phyloP scores from a whole-genome alignment of 2,329 filamentous ascomycete genomes.

The Graphilbum fragrans region DNA sequence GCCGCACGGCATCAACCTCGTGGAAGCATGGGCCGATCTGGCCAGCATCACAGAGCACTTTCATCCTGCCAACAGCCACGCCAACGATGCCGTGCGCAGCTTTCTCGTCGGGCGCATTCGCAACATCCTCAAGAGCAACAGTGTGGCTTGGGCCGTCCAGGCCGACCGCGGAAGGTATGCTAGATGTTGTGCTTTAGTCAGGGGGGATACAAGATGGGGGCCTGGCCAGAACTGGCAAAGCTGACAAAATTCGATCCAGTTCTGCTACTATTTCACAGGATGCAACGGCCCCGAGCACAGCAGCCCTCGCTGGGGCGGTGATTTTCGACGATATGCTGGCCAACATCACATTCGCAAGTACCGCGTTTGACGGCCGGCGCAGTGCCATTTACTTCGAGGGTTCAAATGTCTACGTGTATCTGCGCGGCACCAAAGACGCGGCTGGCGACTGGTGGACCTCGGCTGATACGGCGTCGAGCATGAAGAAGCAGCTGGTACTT shows the following conservation, averaged over 20 bases:
- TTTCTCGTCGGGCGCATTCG: slow-evolving; percentile 64
- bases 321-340: slow-evolving; percentile 70
- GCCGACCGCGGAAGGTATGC: slow-evolving; percentile 6
- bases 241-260: no score
- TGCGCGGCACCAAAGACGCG: slow-evolving; percentile 68
- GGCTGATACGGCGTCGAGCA: slow-evolving; percentile 18
- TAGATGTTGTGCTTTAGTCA: no score
- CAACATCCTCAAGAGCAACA: slow-evolving; percentile 54
- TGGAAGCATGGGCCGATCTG: slow-evolving; percentile 78
- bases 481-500: slow-evolving; percentile 61
- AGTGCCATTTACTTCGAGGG: slow-evolving; percentile 72
- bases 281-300: background rate
- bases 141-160: slow-evolving; percentile 32
- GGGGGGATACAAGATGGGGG: no score
- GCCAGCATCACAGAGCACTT: slow-evolving; percentile 60
- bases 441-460: slow-evolving; percentile 58
- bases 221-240: no score
- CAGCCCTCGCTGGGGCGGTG: slow-evolving; percentile 24
- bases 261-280: no score
- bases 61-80: slow-evolving; percentile 79
- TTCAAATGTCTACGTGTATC: slow-evolving; percentile 84
- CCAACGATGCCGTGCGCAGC: slow-evolving; percentile 67
- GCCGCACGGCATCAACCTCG: slow-evolving; percentile 61
- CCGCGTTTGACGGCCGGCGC: slow-evolving; percentile 16
- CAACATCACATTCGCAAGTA: slow-evolving; percentile 58